These are phyloP conservation scores for Psilocybe tampanensis DNA, from an alignment of 768 basidiomycete genomes.

Conservation along the genomic window DNA sequence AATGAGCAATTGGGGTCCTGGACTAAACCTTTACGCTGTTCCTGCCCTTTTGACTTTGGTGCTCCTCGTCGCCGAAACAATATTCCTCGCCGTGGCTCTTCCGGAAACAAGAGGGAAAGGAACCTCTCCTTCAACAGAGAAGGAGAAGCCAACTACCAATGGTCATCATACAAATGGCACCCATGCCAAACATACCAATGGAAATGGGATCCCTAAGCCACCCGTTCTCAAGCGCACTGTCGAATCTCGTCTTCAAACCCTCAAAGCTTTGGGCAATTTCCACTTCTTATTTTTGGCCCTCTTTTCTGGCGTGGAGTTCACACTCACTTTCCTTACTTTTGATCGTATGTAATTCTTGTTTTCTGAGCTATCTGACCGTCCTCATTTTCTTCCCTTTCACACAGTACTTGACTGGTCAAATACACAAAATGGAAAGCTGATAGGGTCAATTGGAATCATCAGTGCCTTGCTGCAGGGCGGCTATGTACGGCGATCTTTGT, in stretches of 20 bases:
- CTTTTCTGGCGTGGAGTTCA: constrained; percentile 97
- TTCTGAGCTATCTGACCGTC: neutral
- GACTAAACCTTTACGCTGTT: constrained; percentile 86
- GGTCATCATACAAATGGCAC: constrained; percentile 15
- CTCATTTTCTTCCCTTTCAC: neutral
- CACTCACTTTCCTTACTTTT: constrained; percentile 92
- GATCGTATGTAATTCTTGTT: constrained; percentile 56
- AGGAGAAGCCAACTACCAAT: constrained; percentile 18
- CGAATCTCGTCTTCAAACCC: constrained; percentile 54
- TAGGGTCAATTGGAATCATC: constrained; percentile 87
- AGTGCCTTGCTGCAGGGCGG: constrained; percentile 92
- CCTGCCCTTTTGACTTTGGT: constrained; percentile 87
- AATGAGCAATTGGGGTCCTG: constrained; percentile 53
- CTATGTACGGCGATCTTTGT: constrained; percentile 83
- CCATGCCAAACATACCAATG: constrained; percentile 14
- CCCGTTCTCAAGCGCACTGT: constrained; percentile 33
- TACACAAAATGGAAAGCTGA: constrained; percentile 82
- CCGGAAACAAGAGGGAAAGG: constrained; percentile 81
- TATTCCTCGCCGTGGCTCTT: constrained; percentile 71
- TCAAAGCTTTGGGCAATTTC: constrained; percentile 62
- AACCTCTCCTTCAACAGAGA: constrained; percentile 20
- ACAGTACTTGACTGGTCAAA: constrained; percentile 90
- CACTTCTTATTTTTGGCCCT: constrained; percentile 88
- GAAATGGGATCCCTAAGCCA: constrained; percentile 21
- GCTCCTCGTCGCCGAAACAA: constrained; percentile 77